Evolutionary conservation across 768 basidiomycete species (phyloP).

Genomic region (Auricularia cornea): DNA sequence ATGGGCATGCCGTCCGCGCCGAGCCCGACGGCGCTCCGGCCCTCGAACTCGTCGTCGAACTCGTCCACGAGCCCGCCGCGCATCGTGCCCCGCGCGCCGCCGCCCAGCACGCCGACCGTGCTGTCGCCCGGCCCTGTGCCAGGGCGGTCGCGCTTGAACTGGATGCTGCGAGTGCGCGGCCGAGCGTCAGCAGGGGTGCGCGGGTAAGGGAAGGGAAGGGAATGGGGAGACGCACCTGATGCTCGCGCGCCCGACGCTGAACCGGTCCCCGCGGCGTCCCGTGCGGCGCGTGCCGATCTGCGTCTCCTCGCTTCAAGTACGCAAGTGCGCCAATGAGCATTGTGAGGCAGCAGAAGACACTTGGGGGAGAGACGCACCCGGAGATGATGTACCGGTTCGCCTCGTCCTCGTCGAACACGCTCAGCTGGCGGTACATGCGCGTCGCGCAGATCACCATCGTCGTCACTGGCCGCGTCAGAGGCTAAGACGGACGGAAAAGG

Average conservation of each 20-base stretch:
- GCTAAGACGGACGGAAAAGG: no score
- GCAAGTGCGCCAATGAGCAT: not conserved
- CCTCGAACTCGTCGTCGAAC: no score
- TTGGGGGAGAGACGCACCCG: no score
- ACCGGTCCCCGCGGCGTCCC: slow-evolving; percentile 9
- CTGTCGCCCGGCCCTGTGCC: slow-evolving; percentile 8
- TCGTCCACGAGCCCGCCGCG: no score
- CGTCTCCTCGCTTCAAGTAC: not conserved
- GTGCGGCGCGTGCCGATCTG: slow-evolving; percentile 22
- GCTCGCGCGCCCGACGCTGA: no score
- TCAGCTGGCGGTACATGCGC: not conserved
- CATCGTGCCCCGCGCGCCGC: not conserved
- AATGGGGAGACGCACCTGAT: no score
- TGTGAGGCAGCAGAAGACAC: not conserved
- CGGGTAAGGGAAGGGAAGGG: no score
- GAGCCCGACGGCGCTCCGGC: no score
- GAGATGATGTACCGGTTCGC: slow-evolving; percentile 41
- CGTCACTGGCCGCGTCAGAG: not conserved
- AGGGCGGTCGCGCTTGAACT: slow-evolving; percentile 3
- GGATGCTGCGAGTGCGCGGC: slow-evolving; percentile 12
- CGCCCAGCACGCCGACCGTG: slow-evolving; percentile 6
- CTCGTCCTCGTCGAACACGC: not conserved
- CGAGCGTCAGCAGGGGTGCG: slow-evolving; percentile 4
- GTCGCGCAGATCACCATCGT: not conserved
- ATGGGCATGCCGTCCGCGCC: no score